phyloP scores from a whole-genome alignment of 768 basidiomycete genomes.

The Termitomyces sp. region DNA sequence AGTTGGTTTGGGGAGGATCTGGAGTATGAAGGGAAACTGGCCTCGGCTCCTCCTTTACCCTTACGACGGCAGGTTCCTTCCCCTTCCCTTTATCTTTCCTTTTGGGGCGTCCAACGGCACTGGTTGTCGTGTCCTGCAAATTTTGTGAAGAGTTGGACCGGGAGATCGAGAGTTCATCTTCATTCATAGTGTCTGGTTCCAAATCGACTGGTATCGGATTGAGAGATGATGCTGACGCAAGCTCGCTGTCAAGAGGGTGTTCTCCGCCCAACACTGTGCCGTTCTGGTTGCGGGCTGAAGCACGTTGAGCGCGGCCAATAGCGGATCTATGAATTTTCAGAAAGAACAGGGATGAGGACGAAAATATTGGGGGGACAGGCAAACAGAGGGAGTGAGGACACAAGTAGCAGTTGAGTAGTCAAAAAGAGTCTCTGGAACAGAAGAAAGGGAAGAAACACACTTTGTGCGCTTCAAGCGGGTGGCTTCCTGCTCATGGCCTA shows the following conservation, averaged over 20 bases:
- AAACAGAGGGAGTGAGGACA: conserved; percentile 13
- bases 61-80: conserved; percentile 33
- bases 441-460: conserved; percentile 37
- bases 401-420: conserved; percentile 17
- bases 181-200: conserved; percentile 48
- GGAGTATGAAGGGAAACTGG: conserved; percentile 37
- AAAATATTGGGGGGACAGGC: conserved; percentile 16
- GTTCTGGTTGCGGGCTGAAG: conserved; percentile 62
- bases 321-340: conserved; percentile 40
- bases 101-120: conserved; percentile 25
- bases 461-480: conserved; percentile 67
- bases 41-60: conserved; percentile 51
- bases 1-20: conserved; percentile 33
- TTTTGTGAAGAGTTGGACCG: conserved; percentile 56
- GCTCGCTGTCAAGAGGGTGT: conserved; percentile 29
- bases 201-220: conserved; percentile 40
- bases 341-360: conserved; percentile 10
- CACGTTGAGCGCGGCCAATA: conserved; percentile 67
- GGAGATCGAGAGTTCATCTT: conserved; percentile 56
- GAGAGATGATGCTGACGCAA: conserved; percentile 29
- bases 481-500: conserved; percentile 60
- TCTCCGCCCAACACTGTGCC: conserved; percentile 33
- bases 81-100: conserved; percentile 52
- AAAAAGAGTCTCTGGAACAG: conserved; percentile 9
- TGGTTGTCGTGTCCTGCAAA: conserved; percentile 25